phyloP scores from a whole-genome alignment of 164 flowering plant species.

The Vitis amurensis region DNA sequence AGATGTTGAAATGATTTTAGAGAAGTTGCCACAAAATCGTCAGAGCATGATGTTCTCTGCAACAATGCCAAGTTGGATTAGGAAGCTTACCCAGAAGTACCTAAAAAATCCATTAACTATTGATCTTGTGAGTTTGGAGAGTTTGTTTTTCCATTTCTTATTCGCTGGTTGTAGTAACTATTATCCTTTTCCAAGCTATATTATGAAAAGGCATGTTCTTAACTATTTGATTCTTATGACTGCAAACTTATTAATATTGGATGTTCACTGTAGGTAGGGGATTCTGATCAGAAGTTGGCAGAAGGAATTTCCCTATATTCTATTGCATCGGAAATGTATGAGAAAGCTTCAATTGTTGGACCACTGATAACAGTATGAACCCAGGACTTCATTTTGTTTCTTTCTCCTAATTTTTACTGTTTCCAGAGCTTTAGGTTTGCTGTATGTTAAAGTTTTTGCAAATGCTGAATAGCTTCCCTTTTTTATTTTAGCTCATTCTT shows the following conservation, averaged over 20 bases:
- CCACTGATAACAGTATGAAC: constrained; percentile 68
- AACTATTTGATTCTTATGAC: neutral
- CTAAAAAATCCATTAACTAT: constrained; percentile 52
- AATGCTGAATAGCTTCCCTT: neutral
- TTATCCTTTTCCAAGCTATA: neutral
- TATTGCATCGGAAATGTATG: constrained; percentile 52
- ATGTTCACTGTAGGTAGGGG: constrained; percentile 69
- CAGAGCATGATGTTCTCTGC: constrained; percentile 85
- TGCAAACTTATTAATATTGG: constrained; percentile 5
- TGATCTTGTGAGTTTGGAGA: constrained; percentile 65
- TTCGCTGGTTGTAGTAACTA: neutral
- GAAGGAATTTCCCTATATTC: constrained; percentile 85
- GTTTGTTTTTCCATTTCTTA: neutral
- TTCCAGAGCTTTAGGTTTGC: neutral
- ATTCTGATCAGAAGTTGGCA: constrained; percentile 83
- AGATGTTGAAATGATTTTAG: constrained; percentile 61
- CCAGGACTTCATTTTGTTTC: neutral
- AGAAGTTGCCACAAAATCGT: constrained; percentile 60
- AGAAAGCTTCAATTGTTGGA: constrained; percentile 69
- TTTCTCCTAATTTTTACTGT: neutral
- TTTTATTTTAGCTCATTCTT: neutral
- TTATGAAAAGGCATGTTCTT: neutral
- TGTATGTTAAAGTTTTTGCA: neutral
- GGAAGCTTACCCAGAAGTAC: constrained; percentile 53
- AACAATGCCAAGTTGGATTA: constrained; percentile 79